Base-by-base conservation (phyloP, 805 yeast genomes). In the Wickerhamiella nectarea region DNA sequence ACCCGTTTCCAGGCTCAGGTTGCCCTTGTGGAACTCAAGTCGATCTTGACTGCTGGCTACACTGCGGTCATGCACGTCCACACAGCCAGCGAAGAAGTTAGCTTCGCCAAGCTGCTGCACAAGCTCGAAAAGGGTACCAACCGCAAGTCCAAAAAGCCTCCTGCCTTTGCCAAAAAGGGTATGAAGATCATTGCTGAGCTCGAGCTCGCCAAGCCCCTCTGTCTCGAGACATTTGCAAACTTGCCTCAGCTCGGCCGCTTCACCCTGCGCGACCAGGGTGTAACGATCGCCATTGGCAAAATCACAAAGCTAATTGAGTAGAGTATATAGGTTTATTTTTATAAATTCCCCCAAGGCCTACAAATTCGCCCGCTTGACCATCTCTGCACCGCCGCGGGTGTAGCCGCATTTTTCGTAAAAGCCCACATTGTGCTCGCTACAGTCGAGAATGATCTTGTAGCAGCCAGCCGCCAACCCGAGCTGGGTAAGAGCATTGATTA, bases 1-100 rank as follows among this genome's bases (percentile, higher is more conserved):
- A 80, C 93, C 19, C 75, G 72, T 54, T 91, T 91, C 60, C 95
- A 85, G 67, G 97, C 97, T 5, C 95, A 89, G 65, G 75, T 91
- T 51, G 97, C 96, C 45, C 83, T 91, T 65, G 95, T 91, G 47
- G 99, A 91, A 68, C 76, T 91, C 64, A 86, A 83, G 67, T 81
- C 95, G 15, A 91, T 91, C 58, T 70, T 91, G 58, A 83, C 98
- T 4, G 78, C 93, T 41, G 99, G 99, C 46, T 91, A 78, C 70
- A 78, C 95, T 11, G 91, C 97, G 74, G 96, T 91, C 45, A 89
- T 91, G 95, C 98, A 91, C 60, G 80, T 91, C 55, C 98, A 91
- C 69, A 85, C 97, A 41, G 97, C 97, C 45, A 86, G 89, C 54
- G 97, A 91, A 67, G 99, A 91, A 66, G 95, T 91, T 43, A 72